Conservation (phyloP, 2,329 filamentous ascomycete species). For the Neonectria neomacrospora region DNA sequence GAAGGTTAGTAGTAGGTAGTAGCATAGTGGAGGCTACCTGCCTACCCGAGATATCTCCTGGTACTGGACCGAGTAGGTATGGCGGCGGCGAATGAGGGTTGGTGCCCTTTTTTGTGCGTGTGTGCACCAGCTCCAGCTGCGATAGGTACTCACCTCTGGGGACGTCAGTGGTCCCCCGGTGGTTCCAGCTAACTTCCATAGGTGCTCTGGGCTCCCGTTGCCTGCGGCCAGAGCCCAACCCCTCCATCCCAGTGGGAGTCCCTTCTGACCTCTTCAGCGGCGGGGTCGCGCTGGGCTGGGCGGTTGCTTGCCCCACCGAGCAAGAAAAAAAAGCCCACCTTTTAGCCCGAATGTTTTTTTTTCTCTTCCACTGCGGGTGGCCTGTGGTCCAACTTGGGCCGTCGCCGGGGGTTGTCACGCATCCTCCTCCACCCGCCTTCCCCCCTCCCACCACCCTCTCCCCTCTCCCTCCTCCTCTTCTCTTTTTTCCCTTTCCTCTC, state of each 20-base stretch:
- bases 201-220: constrained; percentile 5
- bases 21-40: too few relatives aligned
- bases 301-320: constrained; percentile 13
- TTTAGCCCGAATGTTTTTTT: constrained; percentile 40
- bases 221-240: constrained; percentile 8
- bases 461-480: constrained; percentile 40
- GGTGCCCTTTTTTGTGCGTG: constrained; percentile 43
- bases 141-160: background rate
- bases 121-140: background rate
- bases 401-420: constrained; percentile 33
- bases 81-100: constrained; percentile 40
- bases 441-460: constrained; percentile 41
- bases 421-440: constrained; percentile 45
- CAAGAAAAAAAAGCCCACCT: constrained; percentile 29
- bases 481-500: constrained; percentile 37
- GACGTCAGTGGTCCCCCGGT: background rate
- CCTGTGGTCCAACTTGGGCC: constrained; percentile 34
- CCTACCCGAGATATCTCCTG: constrained; percentile 30
- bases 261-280: constrained; percentile 7
- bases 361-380: constrained; percentile 20
- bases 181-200: background rate
- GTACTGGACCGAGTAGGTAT: background rate
- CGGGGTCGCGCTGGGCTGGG: constrained; percentile 19
- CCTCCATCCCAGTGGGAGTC: constrained; percentile 15
- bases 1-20: background rate